Evolutionary conservation across 73 alveolate genomes (phyloP), one percentile per base, ranked within the genome.

Genomic region (Paramecium tetraurelia): DNA sequence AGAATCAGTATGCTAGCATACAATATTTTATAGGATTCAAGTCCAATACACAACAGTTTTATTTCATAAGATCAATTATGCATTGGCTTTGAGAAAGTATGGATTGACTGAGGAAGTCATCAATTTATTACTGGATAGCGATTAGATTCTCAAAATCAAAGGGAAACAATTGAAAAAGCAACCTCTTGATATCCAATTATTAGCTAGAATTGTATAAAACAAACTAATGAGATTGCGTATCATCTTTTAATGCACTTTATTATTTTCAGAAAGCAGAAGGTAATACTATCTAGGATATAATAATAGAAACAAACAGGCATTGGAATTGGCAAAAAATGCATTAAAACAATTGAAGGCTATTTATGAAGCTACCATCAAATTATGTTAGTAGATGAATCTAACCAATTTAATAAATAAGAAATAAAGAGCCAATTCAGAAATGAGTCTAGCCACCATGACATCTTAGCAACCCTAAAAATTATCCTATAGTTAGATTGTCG

Each of bases 191-290:
- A 31, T 31, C 1, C 9, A 63, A 14, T 31, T 31, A 5, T 6
- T 80, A 20, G 90, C 76, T 31, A 40, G 35, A 18, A 80, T 80
- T 21, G 57, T 80, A 44, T 22, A 80, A 46, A 80, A 80, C 38
- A 80, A 80, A 35, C 72, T 80, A 8, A 22, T 80, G 72, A 44
- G 90, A 80, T 63, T 80, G 6, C 46, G 90, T 21, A 80, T 80
- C 77, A 80, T 80, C 14, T 80, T 80, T 35, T 80, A 80, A 80
- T 80, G 90, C 18, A 80, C 90, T 11, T 46, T 80, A 40, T 35
- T 80, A 80, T 80, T 80, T 80, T 44, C 76, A 43, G 90, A 80
- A 80, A 44, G 76, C 10, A 21, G 90, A 40, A 80, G 90, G 90
- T 80, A 80, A 27, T 38, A 14, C 10, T 22, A 38, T 80, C n/a